Evolutionary conservation across 31 red algal species (phyloP).

Genomic region (Odonthalia washingtoniensis): DNA sequence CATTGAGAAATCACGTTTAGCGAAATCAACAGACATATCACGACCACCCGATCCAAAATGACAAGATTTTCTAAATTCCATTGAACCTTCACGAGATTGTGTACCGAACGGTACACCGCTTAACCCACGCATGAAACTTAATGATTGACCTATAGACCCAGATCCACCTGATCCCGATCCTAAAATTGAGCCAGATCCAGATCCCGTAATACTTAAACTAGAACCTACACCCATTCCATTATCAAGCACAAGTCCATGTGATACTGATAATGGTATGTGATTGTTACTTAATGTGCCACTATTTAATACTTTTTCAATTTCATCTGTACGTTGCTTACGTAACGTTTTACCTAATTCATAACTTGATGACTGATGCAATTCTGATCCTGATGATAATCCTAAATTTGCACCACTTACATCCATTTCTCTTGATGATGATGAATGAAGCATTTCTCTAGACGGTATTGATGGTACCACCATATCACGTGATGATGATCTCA

Average conservation of each 20-base stretch:
- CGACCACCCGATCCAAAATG: slow-evolving; percentile 32
- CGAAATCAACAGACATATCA: slow-evolving; percentile 70
- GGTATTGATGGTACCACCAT: too few species aligned
- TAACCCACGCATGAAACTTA: slow-evolving; percentile 55
- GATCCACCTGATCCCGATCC: too few species aligned
- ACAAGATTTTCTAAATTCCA: slow-evolving; percentile 70
- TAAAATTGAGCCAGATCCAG: too few species aligned
- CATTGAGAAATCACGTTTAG: slow-evolving; percentile 66
- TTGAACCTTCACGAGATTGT: slow-evolving; percentile 70
- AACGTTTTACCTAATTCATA: slow-evolving; percentile 11
- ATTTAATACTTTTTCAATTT: slow-evolving; percentile 73
- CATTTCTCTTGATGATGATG: slow-evolving; percentile 22
- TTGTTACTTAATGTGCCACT: too few species aligned
- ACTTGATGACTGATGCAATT: slow-evolving; percentile 1
- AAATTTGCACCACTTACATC: neutral
- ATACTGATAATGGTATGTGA: too few species aligned
- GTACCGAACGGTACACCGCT: slow-evolving; percentile 41
- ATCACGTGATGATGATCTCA: slow-evolving; percentile 18
- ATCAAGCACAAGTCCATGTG: too few species aligned
- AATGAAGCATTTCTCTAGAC: too few species aligned
- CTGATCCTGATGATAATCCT: neutral
- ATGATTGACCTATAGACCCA: slow-evolving; percentile 52
- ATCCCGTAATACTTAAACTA: too few species aligned
- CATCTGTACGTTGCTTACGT: slow-evolving; percentile 48
- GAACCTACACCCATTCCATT: too few species aligned